Base-by-base conservation (phyloP, 2,329 filamentous ascomycete species). In the Microthyrium microscopicum region DNA sequence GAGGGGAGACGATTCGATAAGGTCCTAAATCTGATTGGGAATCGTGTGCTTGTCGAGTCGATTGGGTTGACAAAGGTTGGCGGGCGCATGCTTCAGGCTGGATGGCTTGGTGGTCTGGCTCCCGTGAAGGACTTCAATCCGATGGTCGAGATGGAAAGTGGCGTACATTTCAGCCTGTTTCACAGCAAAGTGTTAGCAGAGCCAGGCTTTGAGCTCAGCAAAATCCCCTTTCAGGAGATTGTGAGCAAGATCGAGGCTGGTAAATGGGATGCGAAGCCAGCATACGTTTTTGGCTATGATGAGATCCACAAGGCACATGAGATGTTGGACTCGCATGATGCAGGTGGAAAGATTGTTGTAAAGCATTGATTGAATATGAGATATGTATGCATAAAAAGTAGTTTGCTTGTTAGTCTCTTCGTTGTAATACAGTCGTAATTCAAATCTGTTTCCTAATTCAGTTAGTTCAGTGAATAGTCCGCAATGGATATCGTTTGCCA, bases 111-210 rank as follows among this genome's bases (percentile, higher is more conserved):
- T 15, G 56, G 55, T 1, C 32, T 60, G 17, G 53, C 42, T 2
- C 55, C 56, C 0, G 43, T 59, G 6, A 32, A 39, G 7, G 52
- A 54, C 32, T 53, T 60, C 41, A 59, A 59, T 36, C 58, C 56
- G 2, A 49, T 61, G 41, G 29, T 58, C 6, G 47, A 61, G 42
- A 61, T 62, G 57, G 48, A 51, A 11, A 46, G 48, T 9, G 57
- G 56, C 0, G 55, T 61, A 15, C 56, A 61, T 37, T 57, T 61
- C 34, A 59, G 51, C 36, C 46, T 61, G 20, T 61, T 60, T 40
- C 50, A 54, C 5, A 59, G 56, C 36, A 54, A 53, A 32, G 51
- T 52, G 3, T 42, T 60, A 20, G 55, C 49, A 4, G 46, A 34
- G 3, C 39, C 41, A 0, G 53, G 49, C n/a, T 58, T 57, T 27